Conservation (phyloP, 768 basidiomycete species). For the Naematelia aurantialba region DNA sequence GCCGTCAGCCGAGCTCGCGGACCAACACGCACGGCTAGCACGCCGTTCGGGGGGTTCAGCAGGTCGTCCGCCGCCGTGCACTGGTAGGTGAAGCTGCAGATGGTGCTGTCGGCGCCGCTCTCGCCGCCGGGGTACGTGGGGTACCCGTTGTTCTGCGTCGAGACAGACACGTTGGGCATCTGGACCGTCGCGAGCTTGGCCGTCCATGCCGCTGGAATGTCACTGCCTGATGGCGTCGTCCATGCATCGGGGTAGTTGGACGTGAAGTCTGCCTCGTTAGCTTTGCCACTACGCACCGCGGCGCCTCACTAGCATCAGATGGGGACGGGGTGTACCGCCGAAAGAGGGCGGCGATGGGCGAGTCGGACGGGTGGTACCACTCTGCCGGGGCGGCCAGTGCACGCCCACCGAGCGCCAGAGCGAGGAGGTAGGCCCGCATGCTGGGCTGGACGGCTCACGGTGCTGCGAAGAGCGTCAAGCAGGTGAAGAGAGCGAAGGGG, state of each 20-base stretch:
- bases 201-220: conserved; percentile 67
- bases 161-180: conserved; percentile 65
- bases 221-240: conserved; percentile 55
- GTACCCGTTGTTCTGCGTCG: conserved; percentile 51
- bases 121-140: conserved; percentile 47
- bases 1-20: neutral
- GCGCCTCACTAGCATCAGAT: neutral
- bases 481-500: too few species aligned
- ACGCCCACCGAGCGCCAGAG: neutral
- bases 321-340: neutral
- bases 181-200: conserved; percentile 66
- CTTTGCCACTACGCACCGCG: neutral
- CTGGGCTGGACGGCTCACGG: neutral
- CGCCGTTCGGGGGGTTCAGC: conserved; percentile 71
- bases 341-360: conserved; percentile 2
- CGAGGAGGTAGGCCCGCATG: neutral
- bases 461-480: neutral
- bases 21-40: conserved; percentile 55
- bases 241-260: conserved; percentile 58
- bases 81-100: conserved; percentile 76
- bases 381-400: neutral
- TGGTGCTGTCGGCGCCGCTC: conserved; percentile 50
- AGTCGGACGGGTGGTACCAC: conserved; percentile 3
- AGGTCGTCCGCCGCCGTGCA: conserved; percentile 63
- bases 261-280: conserved; percentile 5